Conservation (phyloP, 371 early-diverging fungal genomes). For the Zychaea mexicana region DNA sequence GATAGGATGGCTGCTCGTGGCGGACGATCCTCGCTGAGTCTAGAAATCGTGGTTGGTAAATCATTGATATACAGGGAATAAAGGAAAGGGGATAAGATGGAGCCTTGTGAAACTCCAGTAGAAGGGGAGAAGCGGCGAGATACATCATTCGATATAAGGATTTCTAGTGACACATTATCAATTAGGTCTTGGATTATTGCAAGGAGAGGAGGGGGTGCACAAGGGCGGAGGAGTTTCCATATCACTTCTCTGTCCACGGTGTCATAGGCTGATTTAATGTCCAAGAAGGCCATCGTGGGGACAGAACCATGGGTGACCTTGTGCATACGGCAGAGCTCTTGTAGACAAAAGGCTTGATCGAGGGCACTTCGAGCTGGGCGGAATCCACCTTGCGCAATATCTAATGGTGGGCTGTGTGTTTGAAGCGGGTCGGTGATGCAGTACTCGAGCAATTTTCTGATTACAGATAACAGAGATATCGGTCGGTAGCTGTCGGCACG, state of each 20-base stretch:
- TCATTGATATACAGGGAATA: constrained; percentile 23
- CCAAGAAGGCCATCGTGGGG: constrained; percentile 16
- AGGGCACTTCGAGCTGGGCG: constrained; percentile 6
- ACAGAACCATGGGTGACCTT: background rate
- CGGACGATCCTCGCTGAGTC: no score
- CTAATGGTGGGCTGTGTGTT: background rate
- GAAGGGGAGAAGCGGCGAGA: constrained; percentile 4
- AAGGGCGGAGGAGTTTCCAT: constrained; percentile 8
- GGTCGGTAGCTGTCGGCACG: constrained; percentile 19
- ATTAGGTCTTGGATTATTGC: constrained; percentile 12
- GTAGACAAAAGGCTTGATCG: constrained; percentile 4
- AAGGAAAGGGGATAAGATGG: constrained; percentile 18
- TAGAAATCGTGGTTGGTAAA: background rate
- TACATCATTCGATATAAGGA: background rate
- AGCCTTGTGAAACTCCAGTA: constrained; percentile 28
- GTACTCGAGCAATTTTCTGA: constrained; percentile 17
- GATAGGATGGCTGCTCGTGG: no score
- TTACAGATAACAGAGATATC: constrained; percentile 14
- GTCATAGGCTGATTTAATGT: constrained; percentile 26
- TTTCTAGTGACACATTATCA: constrained; percentile 5
- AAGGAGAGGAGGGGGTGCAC: background rate
- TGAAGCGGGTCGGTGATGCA: background rate
- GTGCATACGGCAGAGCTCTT: background rate
- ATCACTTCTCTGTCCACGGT: constrained; percentile 12
- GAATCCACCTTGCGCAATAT: constrained; percentile 39